phyloP scores from a whole-genome alignment of 305 asterid species.

The Galium porrigens region DNA sequence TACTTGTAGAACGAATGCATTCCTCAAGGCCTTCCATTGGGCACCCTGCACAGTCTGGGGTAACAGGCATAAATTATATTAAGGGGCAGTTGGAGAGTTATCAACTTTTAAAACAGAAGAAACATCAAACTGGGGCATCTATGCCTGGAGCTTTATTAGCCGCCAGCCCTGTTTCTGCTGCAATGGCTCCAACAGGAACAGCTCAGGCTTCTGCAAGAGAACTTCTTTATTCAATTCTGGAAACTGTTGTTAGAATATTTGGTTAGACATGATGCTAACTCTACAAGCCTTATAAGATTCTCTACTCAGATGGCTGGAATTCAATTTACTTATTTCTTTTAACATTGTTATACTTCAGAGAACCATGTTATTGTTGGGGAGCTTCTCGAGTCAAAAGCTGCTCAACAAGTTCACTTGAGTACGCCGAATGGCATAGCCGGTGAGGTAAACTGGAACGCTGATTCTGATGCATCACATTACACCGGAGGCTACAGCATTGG shows the following conservation, averaged over 20 bases:
- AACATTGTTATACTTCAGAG: constrained; percentile 34
- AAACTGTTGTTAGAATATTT: constrained; percentile 61
- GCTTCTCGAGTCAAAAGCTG: constrained; percentile 80
- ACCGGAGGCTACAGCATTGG: constrained; percentile 95
- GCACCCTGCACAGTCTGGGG: constrained; percentile 39
- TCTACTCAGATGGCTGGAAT: constrained; percentile 6
- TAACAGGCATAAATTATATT: constrained; percentile 53
- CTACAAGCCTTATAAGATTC: constrained; percentile 14
- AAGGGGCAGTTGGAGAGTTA: constrained; percentile 57
- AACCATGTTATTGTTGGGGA: constrained; percentile 98
- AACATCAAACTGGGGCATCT: constrained; percentile 63
- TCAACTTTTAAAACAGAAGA: constrained; percentile 56
- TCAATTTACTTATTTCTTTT: background rate
- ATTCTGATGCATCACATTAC: constrained; percentile 60
- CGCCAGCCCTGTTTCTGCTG: constrained; percentile 84
- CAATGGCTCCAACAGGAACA: constrained; percentile 86
- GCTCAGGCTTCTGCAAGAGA: constrained; percentile 80
- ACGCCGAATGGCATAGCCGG: constrained; percentile 65
- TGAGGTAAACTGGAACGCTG: constrained; percentile 69
- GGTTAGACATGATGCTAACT: constrained; percentile 37
- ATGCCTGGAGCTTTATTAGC: constrained; percentile 52
- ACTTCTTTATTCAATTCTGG: constrained; percentile 77
- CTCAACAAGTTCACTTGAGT: constrained; percentile 66
- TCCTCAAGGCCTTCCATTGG: constrained; percentile 48
- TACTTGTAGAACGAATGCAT: constrained; percentile 49